Conservation (phyloP, 148 eudicot species). For the Fallopia convolvulus region DNA sequence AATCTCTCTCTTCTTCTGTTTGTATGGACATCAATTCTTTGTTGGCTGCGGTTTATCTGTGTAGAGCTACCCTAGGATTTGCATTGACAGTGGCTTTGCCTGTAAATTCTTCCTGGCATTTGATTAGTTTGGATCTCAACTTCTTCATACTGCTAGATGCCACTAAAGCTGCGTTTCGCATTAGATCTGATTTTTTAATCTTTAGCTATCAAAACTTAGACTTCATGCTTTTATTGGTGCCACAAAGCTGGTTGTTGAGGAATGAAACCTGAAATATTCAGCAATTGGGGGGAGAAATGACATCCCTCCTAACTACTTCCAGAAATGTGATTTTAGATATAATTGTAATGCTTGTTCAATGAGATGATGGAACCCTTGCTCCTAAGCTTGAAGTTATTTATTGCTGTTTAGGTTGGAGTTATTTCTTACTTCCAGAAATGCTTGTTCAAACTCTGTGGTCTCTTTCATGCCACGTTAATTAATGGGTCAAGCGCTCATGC, state of each 20-base stretch:
- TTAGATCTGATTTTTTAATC: not conserved
- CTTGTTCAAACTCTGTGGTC: not conserved
- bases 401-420: not conserved
- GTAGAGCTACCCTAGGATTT: not conserved
- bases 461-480: not conserved
- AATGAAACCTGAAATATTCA: not conserved
- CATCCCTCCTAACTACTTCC: not conserved
- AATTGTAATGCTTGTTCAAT: not conserved
- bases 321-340: not conserved
- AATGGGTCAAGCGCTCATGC: not conserved
- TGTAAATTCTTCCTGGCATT: not conserved
- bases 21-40: not conserved
- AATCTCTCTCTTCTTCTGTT: not conserved
- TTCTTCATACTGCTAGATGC: not conserved
- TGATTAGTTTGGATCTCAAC: slow-evolving; percentile 4
- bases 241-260: not conserved
- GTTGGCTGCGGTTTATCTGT: not conserved
- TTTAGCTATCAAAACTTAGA: not conserved
- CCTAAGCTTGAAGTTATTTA: not conserved
- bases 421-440: no score
- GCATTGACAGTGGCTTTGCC: slow-evolving; percentile 7
- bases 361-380: not conserved
- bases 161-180: not conserved
- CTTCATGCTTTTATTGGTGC: slow-evolving; percentile 3
- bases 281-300: not conserved